Evolutionary conservation across 352 stramenopile species (phyloP).

Genomic region (Phytopythium sindhum): DNA sequence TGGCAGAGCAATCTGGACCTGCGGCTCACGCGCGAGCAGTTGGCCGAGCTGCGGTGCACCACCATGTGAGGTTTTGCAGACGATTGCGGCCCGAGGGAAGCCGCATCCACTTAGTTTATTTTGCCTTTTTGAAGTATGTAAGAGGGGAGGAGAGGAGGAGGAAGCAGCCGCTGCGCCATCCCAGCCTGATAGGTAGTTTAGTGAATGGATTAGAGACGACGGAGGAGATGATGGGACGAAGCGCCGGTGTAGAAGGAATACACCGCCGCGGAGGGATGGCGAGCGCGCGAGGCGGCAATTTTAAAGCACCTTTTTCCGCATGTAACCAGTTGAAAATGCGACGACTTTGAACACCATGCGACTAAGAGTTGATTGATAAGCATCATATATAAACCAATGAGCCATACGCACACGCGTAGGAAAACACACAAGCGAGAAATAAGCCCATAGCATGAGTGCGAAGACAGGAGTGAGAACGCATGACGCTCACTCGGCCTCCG

Average conservation of each 20-base stretch:
- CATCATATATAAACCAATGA: background rate
- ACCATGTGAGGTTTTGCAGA: constrained; percentile 19
- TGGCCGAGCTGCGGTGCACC: constrained; percentile 63
- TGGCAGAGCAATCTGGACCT: constrained; percentile 73
- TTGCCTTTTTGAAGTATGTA: constrained; percentile 9
- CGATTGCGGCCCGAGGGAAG: background rate
- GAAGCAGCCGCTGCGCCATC: background rate
- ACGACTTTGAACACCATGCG: background rate
- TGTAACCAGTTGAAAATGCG: background rate
- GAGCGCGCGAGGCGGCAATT: background rate
- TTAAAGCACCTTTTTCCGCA: background rate
- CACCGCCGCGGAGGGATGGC: constrained; percentile 1
- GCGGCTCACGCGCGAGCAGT: constrained; percentile 68
- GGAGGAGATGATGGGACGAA: background rate
- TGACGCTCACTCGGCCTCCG: background rate
- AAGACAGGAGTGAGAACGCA: background rate
- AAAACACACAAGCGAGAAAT: background rate
- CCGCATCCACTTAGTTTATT: constrained; percentile 5
- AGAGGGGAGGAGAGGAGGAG: background rate
- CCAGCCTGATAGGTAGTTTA: background rate
- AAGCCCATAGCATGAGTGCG: background rate
- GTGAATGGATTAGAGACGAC: constrained; percentile 2
- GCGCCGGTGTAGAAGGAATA: constrained; percentile 8
- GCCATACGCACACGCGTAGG: background rate
- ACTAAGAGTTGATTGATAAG: background rate